Base-by-base conservation (phyloP, 2,329 filamentous ascomycete species). In the Domatiomyces catenatus region DNA sequence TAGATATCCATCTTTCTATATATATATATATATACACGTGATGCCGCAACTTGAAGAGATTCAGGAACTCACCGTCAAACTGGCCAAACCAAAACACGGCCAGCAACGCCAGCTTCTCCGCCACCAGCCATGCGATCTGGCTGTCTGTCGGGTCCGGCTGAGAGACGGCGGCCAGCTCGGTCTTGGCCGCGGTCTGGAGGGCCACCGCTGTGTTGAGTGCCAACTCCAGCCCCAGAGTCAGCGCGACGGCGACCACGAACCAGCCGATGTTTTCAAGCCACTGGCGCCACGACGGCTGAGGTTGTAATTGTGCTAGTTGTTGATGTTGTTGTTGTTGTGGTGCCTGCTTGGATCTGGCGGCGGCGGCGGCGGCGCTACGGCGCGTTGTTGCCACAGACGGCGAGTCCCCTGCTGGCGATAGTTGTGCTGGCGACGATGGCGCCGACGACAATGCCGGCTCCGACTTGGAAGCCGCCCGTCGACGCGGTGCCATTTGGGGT, bases 11-110 rank as follows among this genome's bases (percentile, higher is more conserved):
- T 3, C 20, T n/a, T 8, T 28, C 2, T 18, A 47, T 47, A 18
- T 18, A 19, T 20, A 32, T 47, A 26, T 4, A 48, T 39, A 42
- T 39, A 17, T 48, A 19, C 8, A 22, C 17, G 3, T 5, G 2
- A 18, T 8, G 24, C 5, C 15, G 18, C 18, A 24, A 20, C 5
- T 8, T 15, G 36, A 22, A 20, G 5, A n/a, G 10, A 15, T 15
- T 17, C 12, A 5, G 17, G 19, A 24, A 57, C 65, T 54, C 55
- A 72, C 70, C 64, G 65, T 93, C 86, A 63, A 84, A 85, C 55
- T 80, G 74, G 44, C 80, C 72, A 59, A 76, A 77, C 86, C 87
- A 94, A 46, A 78, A 82, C 46, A 89, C 62, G 20, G 72, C 78
- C 49, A 94, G 72, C 64, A 88, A 81, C 46, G 80, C 65, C 15